Evolutionary conservation across 179 eudicot genomes (phyloP).

Genomic region (Carnegiea gigantea): DNA sequence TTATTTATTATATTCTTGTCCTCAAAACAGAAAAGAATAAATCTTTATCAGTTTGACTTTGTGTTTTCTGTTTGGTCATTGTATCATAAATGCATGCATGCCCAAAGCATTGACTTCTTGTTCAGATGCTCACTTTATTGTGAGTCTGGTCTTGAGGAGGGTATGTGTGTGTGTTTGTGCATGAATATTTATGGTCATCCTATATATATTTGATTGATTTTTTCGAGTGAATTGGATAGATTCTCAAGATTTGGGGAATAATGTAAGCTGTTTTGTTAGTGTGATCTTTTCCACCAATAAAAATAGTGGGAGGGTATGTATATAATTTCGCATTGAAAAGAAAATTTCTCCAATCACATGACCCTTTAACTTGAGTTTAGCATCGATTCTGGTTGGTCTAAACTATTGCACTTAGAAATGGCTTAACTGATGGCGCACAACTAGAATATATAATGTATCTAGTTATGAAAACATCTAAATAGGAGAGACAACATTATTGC

Average conservation of each 20-base stretch:
- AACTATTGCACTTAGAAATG: too few relatives aligned
- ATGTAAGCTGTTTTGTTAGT: not conserved
- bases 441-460: too few relatives aligned
- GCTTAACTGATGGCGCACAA: too few relatives aligned
- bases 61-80: not conserved
- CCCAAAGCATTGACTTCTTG: constrained; percentile 20
- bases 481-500: too few relatives aligned
- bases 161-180: constrained; percentile 4
- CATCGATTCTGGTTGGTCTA: too few relatives aligned
- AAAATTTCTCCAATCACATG: too few relatives aligned
- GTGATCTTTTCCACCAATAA: not conserved
- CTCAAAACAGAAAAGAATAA: constrained; percentile 26
- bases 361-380: too few relatives aligned
- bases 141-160: constrained; percentile 12
- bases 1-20: constrained; percentile 24
- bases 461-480: too few relatives aligned
- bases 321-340: too few relatives aligned
- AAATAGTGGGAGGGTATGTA: not conserved
- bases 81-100: not conserved
- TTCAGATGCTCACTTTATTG: constrained; percentile 27
- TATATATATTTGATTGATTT: constrained; percentile 8
- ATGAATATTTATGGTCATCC: constrained; percentile 20
- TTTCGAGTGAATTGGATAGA: not conserved
- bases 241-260: constrained; percentile 26
- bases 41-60: constrained; percentile 23